Percentiles rank a stretch among this genome's conserved stretches.
Conservation (phyloP, 371 early-diverging fungal genomes). For the Syncephalis plumigaleata region DNA sequence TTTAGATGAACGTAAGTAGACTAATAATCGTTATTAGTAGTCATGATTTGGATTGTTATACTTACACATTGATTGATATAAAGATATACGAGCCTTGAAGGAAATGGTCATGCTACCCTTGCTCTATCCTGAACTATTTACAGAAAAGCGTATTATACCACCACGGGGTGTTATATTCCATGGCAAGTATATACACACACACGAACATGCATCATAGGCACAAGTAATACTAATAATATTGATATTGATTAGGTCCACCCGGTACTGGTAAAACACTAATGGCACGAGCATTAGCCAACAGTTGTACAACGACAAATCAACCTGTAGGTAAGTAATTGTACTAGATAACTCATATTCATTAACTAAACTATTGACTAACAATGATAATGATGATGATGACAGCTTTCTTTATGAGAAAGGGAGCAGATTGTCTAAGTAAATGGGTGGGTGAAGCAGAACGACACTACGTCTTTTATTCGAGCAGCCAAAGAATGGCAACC, state of each 20-base stretch:
- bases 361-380: no score
- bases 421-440: constrained; percentile 61
- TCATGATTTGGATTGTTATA: no score
- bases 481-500: constrained; percentile 35
- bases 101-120: constrained; percentile 62
- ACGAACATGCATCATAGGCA: no score
- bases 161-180: constrained; percentile 46
- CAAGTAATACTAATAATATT: no score
- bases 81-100: constrained; percentile 30
- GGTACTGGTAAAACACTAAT: constrained; percentile 46
- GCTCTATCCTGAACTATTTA: constrained; percentile 48
- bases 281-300: constrained; percentile 51
- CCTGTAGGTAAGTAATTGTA: not conserved
- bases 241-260: constrained; percentile 22
- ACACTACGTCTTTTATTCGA: constrained; percentile 46
- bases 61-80: no score
- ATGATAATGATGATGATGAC: constrained; percentile 9
- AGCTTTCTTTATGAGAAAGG: constrained; percentile 59
- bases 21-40: no score
- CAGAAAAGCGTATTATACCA: constrained; percentile 33
- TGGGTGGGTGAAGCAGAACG: constrained; percentile 74
- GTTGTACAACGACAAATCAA: constrained; percentile 29
- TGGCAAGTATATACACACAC: constrained; percentile 6
- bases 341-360: no score
- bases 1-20: not conserved